phyloP scores from a whole-genome alignment of 345 rosid genomes.

The Lumnitzera littorea region DNA sequence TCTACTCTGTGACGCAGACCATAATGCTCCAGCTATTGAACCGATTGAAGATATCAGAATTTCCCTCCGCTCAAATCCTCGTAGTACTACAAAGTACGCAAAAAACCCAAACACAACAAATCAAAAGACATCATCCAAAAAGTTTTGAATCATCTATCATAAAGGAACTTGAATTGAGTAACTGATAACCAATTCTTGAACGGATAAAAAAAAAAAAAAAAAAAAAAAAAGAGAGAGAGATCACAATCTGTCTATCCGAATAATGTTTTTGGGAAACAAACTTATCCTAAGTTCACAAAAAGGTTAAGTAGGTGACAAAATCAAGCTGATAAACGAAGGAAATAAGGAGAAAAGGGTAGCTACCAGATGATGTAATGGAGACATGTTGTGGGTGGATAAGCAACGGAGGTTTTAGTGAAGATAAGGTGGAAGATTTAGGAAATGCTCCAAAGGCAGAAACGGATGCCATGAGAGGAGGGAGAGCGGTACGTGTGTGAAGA shows the following conservation, averaged over 20 bases:
- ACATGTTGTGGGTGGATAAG: conserved; percentile 10
- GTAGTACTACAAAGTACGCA: neutral
- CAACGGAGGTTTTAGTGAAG: conserved; percentile 13
- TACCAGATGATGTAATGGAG: neutral
- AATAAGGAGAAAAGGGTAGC: neutral
- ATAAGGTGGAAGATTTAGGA: conserved; percentile 12
- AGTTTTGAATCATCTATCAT: neutral
- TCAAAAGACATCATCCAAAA: neutral
- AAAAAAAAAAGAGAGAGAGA: neutral
- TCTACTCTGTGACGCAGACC: conserved; percentile 19
- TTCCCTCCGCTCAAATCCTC: conserved; percentile 46
- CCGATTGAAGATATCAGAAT: conserved; percentile 39
- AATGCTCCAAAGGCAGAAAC: conserved; percentile 32
- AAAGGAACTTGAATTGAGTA: neutral
- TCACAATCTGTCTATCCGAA: too few relatives aligned
- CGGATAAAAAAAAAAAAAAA: too few relatives aligned
- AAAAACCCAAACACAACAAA: neutral
- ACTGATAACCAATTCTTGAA: neutral
- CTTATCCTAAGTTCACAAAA: too few relatives aligned
- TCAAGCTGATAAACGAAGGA: too few relatives aligned
- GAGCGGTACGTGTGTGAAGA: neutral
- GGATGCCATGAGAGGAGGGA: conserved; percentile 44
- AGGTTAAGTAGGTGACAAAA: too few relatives aligned
- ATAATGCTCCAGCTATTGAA: conserved; percentile 27
- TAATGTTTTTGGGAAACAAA: too few relatives aligned